These are phyloP conservation scores for Aspergillus jensenii DNA, from an alignment of 2,329 filamentous ascomycete genomes.

Conservation along the genomic window DNA sequence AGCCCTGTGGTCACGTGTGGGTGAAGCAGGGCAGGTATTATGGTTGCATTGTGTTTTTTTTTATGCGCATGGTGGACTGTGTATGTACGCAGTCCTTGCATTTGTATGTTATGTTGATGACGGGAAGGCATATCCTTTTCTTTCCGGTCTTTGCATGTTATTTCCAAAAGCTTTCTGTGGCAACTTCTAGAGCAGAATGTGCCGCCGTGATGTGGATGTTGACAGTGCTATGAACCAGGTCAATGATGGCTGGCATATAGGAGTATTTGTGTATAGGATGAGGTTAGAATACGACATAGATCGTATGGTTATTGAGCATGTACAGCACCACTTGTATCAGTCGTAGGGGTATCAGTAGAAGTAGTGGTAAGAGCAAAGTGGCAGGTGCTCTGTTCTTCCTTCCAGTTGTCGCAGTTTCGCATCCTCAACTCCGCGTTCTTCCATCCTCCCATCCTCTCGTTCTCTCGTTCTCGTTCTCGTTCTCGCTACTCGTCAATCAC, in stretches of 20 bases:
- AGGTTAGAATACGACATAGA: background rate
- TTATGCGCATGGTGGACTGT: background rate
- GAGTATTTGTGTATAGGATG: constrained; percentile 3
- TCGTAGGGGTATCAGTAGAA: no score
- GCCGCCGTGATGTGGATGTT: background rate
- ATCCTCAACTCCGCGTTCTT: no score
- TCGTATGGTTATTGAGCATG: background rate
- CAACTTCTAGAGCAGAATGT: constrained; percentile 11
- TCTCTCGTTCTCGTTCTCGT: no score
- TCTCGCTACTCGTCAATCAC: no score
- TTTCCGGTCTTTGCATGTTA: background rate
- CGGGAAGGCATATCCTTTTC: background rate
- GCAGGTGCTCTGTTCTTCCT: no score
- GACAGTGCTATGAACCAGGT: background rate
- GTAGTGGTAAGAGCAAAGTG: no score
- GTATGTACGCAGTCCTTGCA: background rate
- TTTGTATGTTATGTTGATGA: background rate
- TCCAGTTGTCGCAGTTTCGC: no score
- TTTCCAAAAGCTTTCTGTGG: constrained; percentile 10
- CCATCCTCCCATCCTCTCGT: no score
- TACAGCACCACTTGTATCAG: no score
- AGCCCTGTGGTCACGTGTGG: background rate
- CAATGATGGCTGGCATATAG: background rate
- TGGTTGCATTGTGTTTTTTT: constrained; percentile 4
- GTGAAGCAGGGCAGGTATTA: background rate